Conservation (phyloP, 371 early-diverging fungal species). For the Mucor lusitanicus region DNA sequence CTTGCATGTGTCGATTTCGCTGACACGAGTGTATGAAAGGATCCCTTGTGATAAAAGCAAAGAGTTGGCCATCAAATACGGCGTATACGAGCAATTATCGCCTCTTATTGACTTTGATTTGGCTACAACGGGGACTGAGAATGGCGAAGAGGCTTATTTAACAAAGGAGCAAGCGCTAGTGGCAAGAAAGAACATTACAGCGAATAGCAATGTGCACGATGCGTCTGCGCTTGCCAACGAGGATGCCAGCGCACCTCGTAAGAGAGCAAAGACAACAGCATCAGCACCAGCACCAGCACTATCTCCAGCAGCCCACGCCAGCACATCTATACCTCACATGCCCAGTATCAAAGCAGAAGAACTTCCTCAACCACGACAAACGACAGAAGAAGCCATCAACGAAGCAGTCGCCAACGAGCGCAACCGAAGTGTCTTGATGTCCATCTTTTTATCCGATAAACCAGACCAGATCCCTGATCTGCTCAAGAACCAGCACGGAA, state of each 20-base stretch:
- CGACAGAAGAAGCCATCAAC: background rate
- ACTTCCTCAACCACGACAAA: background rate
- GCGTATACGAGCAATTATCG: constrained; percentile 59
- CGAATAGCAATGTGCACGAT: background rate
- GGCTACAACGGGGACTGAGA: constrained; percentile 28
- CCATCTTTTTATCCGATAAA: constrained; percentile 73
- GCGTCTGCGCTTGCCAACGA: background rate
- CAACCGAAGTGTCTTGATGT: constrained; percentile 69
- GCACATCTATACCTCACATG: background rate
- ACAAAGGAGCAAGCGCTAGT: constrained; percentile 11
- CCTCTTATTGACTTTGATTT: constrained; percentile 69
- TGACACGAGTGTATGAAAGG: constrained; percentile 43
- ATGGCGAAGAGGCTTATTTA: constrained; percentile 17
- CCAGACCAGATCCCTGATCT: constrained; percentile 58
- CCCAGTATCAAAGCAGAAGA: background rate
- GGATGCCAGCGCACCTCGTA: constrained; percentile 6
- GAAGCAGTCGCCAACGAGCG: constrained; percentile 39
- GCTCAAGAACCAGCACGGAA: constrained; percentile 43
- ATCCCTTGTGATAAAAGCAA: constrained; percentile 80
- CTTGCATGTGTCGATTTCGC: background rate
- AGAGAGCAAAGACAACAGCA: constrained; percentile 13
- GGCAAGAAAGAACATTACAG: constrained; percentile 4
- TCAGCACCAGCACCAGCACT: background rate
- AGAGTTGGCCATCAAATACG: constrained; percentile 72
- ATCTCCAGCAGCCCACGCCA: background rate